Evolutionary conservation across 495 filamentous ascomycete species (phyloP).

Genomic region (Friedmanniomyces simplex): DNA sequence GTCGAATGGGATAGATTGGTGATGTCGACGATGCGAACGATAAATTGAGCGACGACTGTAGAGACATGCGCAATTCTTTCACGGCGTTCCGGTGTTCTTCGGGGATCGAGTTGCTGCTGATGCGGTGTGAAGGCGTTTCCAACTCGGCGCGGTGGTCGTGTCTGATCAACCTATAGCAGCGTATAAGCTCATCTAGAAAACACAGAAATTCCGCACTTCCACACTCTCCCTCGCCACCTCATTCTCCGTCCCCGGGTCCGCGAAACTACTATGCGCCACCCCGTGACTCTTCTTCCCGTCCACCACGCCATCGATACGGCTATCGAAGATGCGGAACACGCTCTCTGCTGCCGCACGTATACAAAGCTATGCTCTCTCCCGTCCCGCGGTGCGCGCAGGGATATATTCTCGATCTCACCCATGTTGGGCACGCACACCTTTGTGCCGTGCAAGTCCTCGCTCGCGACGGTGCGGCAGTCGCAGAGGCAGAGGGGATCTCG

Average conservation of each 20-base stretch:
- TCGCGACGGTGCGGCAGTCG: background rate
- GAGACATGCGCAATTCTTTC: too few relatives aligned
- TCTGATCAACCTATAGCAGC: too few relatives aligned
- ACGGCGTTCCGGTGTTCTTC: too few relatives aligned
- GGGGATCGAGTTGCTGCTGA: too few relatives aligned
- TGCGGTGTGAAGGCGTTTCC: too few relatives aligned
- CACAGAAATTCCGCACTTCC: constrained; percentile 1
- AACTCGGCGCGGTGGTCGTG: too few relatives aligned
- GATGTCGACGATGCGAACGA: background rate
- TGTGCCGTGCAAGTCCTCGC: background rate
- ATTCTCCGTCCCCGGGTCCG: background rate
- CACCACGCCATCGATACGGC: background rate
- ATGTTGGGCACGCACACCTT: constrained; percentile 3
- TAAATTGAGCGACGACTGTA: too few relatives aligned
- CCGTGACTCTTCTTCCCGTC: background rate
- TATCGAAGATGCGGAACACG: constrained; percentile 3
- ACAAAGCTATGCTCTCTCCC: constrained; percentile 1
- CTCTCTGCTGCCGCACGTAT: background rate
- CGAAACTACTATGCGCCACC: constrained; percentile 2
- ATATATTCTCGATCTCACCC: constrained; percentile 6
- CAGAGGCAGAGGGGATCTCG: constrained; percentile 3
- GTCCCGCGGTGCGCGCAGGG: background rate
- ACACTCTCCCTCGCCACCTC: background rate
- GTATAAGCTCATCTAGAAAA: background rate
- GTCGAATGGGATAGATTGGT: constrained; percentile 60